A percentile compares a stretch with the other conserved stretches of the same genome.
phyloP scores from a whole-genome alignment of 345 rosid genomes.

The Durio zibethinus region DNA sequence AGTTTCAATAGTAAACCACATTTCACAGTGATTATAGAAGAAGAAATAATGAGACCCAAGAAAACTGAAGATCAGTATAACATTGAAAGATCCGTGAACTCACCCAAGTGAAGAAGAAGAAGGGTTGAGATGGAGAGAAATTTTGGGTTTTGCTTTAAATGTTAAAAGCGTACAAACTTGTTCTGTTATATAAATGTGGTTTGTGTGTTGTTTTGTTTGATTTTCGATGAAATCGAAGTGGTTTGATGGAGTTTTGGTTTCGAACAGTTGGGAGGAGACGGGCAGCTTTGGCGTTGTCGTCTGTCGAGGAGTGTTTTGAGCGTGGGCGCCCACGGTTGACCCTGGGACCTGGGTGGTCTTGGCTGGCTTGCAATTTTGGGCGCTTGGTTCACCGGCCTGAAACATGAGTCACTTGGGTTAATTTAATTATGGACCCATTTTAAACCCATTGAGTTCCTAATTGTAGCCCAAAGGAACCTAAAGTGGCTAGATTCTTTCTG shows the following conservation, averaged over 20 bases:
- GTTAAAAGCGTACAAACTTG: not conserved
- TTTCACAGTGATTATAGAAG: not conserved
- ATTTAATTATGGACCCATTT: not conserved
- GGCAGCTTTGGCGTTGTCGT: no score
- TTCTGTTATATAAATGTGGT: not conserved
- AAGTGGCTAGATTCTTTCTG: not conserved
- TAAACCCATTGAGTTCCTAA: not conserved
- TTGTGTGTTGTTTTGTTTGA: not conserved
- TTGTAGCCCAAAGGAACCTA: not conserved
- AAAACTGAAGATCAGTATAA: not conserved
- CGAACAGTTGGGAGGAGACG: not conserved
- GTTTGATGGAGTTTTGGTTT: not conserved
- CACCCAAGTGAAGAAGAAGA: not conserved
- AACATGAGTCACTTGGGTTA: not conserved
- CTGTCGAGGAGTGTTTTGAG: not conserved
- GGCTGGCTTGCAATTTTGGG: no score
- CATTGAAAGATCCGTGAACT: not conserved
- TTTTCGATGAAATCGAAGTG: not conserved
- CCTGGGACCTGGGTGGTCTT: not conserved
- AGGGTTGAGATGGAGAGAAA: not conserved
- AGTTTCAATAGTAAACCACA: not conserved
- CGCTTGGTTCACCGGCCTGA: no score
- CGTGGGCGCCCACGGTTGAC: not conserved
- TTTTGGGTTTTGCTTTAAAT: not conserved
- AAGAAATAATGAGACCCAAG: not conserved